Evolutionary conservation across 345 rosid genomes (phyloP), one percentile per base, ranked within the genome.

Genomic region (Euphorbia pulcherrima): DNA sequence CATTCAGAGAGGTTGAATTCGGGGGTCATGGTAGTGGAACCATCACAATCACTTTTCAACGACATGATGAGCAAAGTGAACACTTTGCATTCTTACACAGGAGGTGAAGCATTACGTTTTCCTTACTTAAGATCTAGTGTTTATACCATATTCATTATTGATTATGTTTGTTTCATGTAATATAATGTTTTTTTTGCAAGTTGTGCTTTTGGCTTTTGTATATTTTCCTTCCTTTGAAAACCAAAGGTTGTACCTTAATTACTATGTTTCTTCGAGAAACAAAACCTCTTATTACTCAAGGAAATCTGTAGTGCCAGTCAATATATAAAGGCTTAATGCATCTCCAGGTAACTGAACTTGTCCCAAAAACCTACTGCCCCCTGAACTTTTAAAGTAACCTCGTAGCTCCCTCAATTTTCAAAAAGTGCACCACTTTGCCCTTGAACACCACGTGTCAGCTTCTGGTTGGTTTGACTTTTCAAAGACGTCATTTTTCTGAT

Each of bases 21-120:
- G 50, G 98, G 97, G 71, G 98, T 93, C 54, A 83, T 93, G 98
- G 98, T 90, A 20, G 95, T 90, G 75, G 98, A 90, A 74, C 98
- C 98, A n/a, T 90, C 95, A 17, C 82, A 74, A 74, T 71, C 80
- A 10, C 33, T 93, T 68, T 93, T 93, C 54, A 78, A 79, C 30
- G 92, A 93, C 75, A 93, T 93, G 96, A 82, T 90, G 90, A 72
- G 82, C 70, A 86, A 90, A 89, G 97, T 93, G 55, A 89, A 68
- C 68, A 86, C 89, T 33, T 80, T 90, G 86, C 76, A 75, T 0
- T 93, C 96, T 50, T 90, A 93, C 70, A 93, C 98, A 1, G 97
- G 98, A 71, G 98, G 89, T 83, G 73, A 69, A 37, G 18, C 41
- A 48, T 55, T n/a, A 65, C 40, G 18, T 17, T 51, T 68, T 7